Evolutionary conservation across 2,329 filamentous ascomycete genomes (phyloP).

Genomic region (Penicillium sp.): DNA sequence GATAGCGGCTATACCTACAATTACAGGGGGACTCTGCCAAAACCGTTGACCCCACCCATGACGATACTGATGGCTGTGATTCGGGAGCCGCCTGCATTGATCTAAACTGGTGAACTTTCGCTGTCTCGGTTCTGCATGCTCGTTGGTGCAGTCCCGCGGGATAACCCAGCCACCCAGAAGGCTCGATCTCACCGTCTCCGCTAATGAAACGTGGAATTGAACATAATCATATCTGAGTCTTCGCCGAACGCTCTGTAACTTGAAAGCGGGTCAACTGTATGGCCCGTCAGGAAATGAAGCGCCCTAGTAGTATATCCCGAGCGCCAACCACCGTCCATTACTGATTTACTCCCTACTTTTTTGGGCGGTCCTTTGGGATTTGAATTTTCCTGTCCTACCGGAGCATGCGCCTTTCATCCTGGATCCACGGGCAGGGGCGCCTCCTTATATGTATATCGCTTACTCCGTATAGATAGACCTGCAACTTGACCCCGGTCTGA

Average conservation of each 20-base stretch:
- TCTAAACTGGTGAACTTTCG: constrained; percentile 19
- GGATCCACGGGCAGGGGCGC: constrained; percentile 13
- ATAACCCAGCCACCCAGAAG: constrained; percentile 26
- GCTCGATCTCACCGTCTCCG: constrained; percentile 31
- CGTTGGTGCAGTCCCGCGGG: constrained; percentile 27
- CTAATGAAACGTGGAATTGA: constrained; percentile 30
- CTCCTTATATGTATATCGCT: constrained; percentile 18
- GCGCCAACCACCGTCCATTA: constrained; percentile 29
- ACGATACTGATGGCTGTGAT: constrained; percentile 22
- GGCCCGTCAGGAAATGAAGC: constrained; percentile 31
- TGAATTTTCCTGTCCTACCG: constrained; percentile 28
- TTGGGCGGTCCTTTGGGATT: constrained; percentile 2
- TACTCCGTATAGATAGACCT: constrained; percentile 17
- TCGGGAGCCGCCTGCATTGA: constrained; percentile 26
- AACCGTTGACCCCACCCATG: not conserved
- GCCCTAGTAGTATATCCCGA: constrained; percentile 24
- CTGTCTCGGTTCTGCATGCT: constrained; percentile 26
- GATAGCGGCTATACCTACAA: not conserved
- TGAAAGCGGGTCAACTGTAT: constrained; percentile 17
- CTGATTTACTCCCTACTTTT: constrained; percentile 21
- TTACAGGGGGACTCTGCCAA: too few species aligned
- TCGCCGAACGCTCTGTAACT: constrained; percentile 4
- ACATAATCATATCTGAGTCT: constrained; percentile 19
- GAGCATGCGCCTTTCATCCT: constrained; percentile 16
- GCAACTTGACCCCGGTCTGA: constrained; percentile 11